Percentiles rank a stretch among this genome's conserved stretches.
Evolutionary conservation across 2,329 filamentous ascomycete genomes (phyloP).

Genomic region (Curvularia sp.): DNA sequence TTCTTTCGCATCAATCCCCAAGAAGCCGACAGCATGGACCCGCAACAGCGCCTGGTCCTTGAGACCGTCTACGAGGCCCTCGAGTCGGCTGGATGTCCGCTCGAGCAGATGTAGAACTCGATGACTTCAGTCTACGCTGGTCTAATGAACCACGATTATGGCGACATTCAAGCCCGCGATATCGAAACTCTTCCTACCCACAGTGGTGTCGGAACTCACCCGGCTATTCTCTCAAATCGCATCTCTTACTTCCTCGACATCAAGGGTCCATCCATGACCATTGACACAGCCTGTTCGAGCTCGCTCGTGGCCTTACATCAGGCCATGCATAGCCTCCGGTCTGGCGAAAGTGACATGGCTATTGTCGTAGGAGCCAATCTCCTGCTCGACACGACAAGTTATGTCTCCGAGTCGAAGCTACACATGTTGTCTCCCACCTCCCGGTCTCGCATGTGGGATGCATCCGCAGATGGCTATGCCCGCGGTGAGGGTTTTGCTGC

Average conservation of each 20-base stretch:
- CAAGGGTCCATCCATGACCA: slow-evolving; percentile 46
- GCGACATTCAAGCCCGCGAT: slow-evolving; percentile 34
- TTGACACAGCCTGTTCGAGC: slow-evolving; percentile 52
- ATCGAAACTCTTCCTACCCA: slow-evolving; percentile 28
- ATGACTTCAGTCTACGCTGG: slow-evolving; percentile 39
- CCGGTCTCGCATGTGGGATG: slow-evolving; percentile 42
- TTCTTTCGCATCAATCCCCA: slow-evolving; percentile 41
- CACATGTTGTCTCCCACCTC: slow-evolving; percentile 45
- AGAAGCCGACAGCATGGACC: slow-evolving; percentile 43
- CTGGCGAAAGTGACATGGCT: slow-evolving; percentile 25
- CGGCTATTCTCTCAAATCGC: slow-evolving; percentile 46
- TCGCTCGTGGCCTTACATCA: slow-evolving; percentile 42
- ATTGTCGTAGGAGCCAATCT: slow-evolving; percentile 26
- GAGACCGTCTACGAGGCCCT: slow-evolving; percentile 52
- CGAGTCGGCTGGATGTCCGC: slow-evolving; percentile 44
- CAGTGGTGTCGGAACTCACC: slow-evolving; percentile 30
- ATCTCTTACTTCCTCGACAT: slow-evolving; percentile 51
- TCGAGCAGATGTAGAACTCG: too few relatives aligned
- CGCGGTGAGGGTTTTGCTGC: slow-evolving; percentile 62
- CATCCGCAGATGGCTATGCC: slow-evolving; percentile 58
- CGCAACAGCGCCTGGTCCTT: slow-evolving; percentile 44
- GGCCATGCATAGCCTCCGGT: slow-evolving; percentile 22
- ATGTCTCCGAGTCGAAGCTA: slow-evolving; percentile 37
- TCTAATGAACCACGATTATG: slow-evolving; percentile 34
- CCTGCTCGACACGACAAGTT: slow-evolving; percentile 20